Percentiles rank a stretch among this genome's conserved stretches.
These are phyloP conservation scores for Ceratocystis harringtonii DNA, from an alignment of 2,329 filamentous ascomycete species.

Conservation along the genomic window DNA sequence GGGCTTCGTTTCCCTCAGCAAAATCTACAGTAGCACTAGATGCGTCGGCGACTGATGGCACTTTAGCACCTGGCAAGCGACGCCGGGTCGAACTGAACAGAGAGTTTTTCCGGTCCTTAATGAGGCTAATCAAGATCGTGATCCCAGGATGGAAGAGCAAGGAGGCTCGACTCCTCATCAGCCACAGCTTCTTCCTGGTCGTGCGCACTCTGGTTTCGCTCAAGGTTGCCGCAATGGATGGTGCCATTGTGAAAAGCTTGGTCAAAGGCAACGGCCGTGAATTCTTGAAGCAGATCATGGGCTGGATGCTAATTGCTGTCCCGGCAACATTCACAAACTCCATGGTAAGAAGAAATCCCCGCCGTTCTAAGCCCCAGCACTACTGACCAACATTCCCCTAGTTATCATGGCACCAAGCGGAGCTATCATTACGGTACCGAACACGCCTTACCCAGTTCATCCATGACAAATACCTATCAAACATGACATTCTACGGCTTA, in stretches of 20 bases:
- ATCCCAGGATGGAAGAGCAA: constrained; percentile 82
- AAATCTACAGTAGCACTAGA: constrained; percentile 38
- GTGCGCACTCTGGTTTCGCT: constrained; percentile 81
- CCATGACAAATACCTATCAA: constrained; percentile 89
- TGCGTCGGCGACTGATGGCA: constrained; percentile 21
- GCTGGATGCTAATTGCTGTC: constrained; percentile 97
- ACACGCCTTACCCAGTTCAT: constrained; percentile 87
- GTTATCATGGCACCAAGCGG: constrained; percentile 94
- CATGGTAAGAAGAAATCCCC: constrained; percentile 47
- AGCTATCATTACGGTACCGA: constrained; percentile 81
- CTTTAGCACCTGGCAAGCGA: constrained; percentile 31
- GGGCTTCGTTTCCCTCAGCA: constrained; percentile 53
- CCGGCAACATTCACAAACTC: constrained; percentile 97
- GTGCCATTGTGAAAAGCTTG: constrained; percentile 76
- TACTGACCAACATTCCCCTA: constrained; percentile 25
- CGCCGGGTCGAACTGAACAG: constrained; percentile 87
- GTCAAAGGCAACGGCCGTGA: constrained; percentile 84
- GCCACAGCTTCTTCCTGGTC: constrained; percentile 87
- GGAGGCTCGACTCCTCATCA: constrained; percentile 70
- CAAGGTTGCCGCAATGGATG: constrained; percentile 93
- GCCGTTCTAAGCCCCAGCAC: background rate
- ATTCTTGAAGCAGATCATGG: constrained; percentile 74
- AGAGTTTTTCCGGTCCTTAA: constrained; percentile 60
- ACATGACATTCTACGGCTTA: constrained; percentile 94
- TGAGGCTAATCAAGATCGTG: constrained; percentile 68